Base-by-base conservation (phyloP, 1,139 yeast species). In the Suhomyces panamericanus region DNA sequence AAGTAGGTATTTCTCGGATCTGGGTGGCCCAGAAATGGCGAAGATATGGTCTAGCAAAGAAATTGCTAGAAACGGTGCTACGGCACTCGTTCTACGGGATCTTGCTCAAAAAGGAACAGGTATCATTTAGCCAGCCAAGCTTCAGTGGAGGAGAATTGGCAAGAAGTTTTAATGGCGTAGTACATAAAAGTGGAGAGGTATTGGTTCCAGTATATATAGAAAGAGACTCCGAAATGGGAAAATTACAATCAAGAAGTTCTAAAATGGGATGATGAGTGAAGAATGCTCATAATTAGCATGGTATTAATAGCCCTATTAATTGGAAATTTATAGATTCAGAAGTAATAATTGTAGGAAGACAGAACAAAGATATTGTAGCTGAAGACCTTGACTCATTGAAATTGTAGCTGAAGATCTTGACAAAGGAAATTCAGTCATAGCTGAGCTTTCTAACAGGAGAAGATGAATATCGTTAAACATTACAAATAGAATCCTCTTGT, bases 51-150 rank as follows among this genome's bases (percentile, higher is more conserved):
- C 62, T 84, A 13, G 87, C 80, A 0, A 48, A 56, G 4, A 53
- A 54, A 26, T 55, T 85, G 42, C 62, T 85, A 7, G 57, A 72
- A 2, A 57, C 67, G 2, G 75, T 80, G 0, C 55, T 70, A 35
- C 53, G 56, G 1, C 55, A 76, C 41, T 67, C 79, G 32, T 62
- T 83, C 2, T 83, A 82, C 56, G 90, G 90, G 0, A 55, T 77
- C 35, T 47, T 29, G 0, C 55, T 85, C 12, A 60, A 60, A 1
- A 72, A 62, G 44, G 48, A 47, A 4, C 73, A 78, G 44, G 63
- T 85, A 2, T 86, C 81, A 0, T 85, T 87, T 75, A 83, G 89
- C 44, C 93, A 85, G 59, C 91, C 91, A 0, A 81, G 87, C 51
- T 74, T 70, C 33, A 67, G 75, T 31, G 93, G 93, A 0, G 78